phyloP scores from a whole-genome alignment of 352 stramenopile species.

The Phytophthora cactorum region DNA sequence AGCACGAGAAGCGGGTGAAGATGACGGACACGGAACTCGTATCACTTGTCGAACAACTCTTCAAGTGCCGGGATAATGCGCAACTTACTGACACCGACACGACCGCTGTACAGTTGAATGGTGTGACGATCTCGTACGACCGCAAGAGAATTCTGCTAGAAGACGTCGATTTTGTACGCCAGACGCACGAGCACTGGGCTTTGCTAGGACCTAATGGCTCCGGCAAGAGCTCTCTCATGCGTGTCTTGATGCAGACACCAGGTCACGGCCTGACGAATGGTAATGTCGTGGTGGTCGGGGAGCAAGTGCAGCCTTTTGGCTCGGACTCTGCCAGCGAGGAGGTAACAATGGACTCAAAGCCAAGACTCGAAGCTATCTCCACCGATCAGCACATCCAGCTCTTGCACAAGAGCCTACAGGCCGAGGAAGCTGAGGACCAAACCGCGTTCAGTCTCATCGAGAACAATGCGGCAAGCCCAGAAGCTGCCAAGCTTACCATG shows the following conservation, averaged over 20 bases:
- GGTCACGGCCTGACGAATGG: constrained; percentile 57
- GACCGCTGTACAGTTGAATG: constrained; percentile 44
- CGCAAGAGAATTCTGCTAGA: constrained; percentile 54
- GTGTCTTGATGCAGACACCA: constrained; percentile 67
- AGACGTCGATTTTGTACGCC: constrained; percentile 57
- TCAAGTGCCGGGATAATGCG: constrained; percentile 23
- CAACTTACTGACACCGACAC: neutral
- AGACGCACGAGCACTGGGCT: constrained; percentile 66
- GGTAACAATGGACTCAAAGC: neutral
- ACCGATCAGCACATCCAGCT: constrained; percentile 91
- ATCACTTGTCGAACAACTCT: constrained; percentile 48
- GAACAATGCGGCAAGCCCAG: constrained; percentile 45
- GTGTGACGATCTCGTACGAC: constrained; percentile 71
- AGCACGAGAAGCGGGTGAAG: constrained; percentile 37
- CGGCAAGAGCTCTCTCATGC: constrained; percentile 81
- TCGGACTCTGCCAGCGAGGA: neutral
- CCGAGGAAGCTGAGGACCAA: constrained; percentile 16
- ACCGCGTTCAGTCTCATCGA: constrained; percentile 47
- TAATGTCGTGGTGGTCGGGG: constrained; percentile 44
- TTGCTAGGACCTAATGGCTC: constrained; percentile 76
- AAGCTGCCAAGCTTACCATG: constrained; percentile 42
- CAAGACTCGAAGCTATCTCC: constrained; percentile 79
- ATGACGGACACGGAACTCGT: constrained; percentile 46
- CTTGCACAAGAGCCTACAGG: constrained; percentile 49
- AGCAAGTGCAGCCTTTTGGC: constrained; percentile 19